Conservation (phyloP, 352 stramenopile genomes). For the Phytopythium sindhum region DNA sequence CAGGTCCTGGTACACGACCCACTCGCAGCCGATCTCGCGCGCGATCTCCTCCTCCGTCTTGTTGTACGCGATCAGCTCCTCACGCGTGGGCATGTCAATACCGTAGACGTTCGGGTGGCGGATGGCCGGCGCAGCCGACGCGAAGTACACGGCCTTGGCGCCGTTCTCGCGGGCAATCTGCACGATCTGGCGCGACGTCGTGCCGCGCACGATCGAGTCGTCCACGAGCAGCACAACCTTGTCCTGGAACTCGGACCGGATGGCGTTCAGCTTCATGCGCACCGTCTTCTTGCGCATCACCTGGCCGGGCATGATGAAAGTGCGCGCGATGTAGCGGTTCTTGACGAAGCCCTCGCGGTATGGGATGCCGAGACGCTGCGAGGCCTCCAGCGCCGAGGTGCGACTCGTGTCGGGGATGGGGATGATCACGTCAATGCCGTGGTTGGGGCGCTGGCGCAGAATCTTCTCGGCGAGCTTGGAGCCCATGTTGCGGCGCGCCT, state of each 20-base stretch:
- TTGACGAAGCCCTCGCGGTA: conserved; percentile 99
- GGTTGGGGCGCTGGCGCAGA: conserved; percentile 84
- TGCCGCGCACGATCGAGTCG: conserved; percentile 99
- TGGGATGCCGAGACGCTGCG: conserved; percentile 80
- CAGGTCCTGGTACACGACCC: conserved; percentile 93
- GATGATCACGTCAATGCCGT: conserved; percentile 98
- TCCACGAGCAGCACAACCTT: conserved; percentile 98
- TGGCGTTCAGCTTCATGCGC: conserved; percentile 98
- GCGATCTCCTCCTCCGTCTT: conserved; percentile 94
- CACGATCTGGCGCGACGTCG: conserved; percentile 97
- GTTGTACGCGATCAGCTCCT: conserved; percentile 97
- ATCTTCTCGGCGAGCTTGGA: conserved; percentile 97
- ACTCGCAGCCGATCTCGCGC: conserved; percentile 93
- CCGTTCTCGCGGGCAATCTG: conserved; percentile 98
- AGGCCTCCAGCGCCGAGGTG: conserved; percentile 93
- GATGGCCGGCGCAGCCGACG: conserved; percentile 95
- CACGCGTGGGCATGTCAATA: conserved; percentile 98
- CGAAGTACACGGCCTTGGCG: conserved; percentile 95
- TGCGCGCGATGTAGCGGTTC: conserved; percentile 99
- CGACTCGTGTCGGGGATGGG: conserved; percentile 98
- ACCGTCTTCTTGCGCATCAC: conserved; percentile 95
- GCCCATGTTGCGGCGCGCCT: conserved; percentile 97
- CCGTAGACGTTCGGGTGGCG: conserved; percentile 99
- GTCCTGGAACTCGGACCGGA: conserved; percentile 89
- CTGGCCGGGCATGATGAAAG: conserved; percentile 99